Conservation (phyloP, 306 rosid genomes). For the Cucurbita maxima region DNA sequence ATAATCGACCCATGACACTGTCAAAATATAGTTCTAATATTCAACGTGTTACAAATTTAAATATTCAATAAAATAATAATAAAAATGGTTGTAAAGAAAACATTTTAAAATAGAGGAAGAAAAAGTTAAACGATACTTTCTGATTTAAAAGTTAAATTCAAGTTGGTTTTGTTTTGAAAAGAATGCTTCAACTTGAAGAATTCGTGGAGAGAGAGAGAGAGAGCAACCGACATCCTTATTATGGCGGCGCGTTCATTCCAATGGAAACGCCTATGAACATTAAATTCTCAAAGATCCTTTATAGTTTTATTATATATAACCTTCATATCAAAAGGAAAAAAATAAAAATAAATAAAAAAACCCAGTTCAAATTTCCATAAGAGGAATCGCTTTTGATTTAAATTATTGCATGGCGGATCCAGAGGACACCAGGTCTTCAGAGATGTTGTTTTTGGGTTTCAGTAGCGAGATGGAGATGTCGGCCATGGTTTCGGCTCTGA, state of each 20-base stretch:
- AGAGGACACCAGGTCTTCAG: not conserved
- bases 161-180: not conserved
- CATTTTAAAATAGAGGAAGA: too few relatives aligned
- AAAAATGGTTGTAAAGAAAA: too few relatives aligned
- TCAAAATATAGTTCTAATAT: too few relatives aligned
- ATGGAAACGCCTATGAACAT: not conserved
- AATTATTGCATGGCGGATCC: not conserved
- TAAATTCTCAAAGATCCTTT: not conserved
- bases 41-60: too few relatives aligned
- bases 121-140: not conserved
- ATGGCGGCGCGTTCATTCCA: conserved; percentile 2
- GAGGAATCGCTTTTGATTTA: not conserved
- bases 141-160: not conserved
- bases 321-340: not conserved
- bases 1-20: too few relatives aligned
- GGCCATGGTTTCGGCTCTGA: conserved; percentile 28
- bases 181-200: not conserved
- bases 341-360: not conserved
- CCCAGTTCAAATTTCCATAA: not conserved
- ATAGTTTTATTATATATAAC: not conserved
- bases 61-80: too few relatives aligned
- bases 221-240: not conserved
- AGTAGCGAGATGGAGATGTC: conserved; percentile 31
- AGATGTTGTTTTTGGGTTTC: not conserved
- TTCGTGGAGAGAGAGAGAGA: not conserved